Base-by-base conservation (phyloP, 2,329 filamentous ascomycete species). In the Ampelomyces quisqualis region DNA sequence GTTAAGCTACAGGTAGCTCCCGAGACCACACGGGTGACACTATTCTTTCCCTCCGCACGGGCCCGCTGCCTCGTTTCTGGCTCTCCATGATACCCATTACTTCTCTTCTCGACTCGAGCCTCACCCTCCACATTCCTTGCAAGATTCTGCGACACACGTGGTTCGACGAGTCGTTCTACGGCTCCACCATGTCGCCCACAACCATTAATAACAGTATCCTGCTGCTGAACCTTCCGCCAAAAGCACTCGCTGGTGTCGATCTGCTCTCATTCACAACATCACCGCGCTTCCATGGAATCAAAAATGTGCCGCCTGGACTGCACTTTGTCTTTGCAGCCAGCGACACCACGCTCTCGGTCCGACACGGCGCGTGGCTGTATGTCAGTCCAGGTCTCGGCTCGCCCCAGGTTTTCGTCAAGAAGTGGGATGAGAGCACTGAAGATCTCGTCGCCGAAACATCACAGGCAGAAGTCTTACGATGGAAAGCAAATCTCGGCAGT, bases 241-340 rank as follows among this genome's bases (percentile, higher is more conserved):
- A 70, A 33, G 72, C 76, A 1, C 65, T 77, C 10, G 76, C 77
- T 50, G 81, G 76, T 45, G 76, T 80, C 57, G 67, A 79, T 59
- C 51, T 78, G 34, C 73, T 84, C 34, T 80, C 80, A 31, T 84
- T 85, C 64, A 82, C 79, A 11, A 78, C 79, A 3, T 79, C 80
- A 8, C 70, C 78, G 8, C 76, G 77, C 37, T 84, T 85, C 63
- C 73, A 75, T 41, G 81, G 81, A 19, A 76, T 85, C 53, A 80
- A 77, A 47, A 74, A 79, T 49, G 55, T 85, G 3, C 78, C 80
- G 0, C 55, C 68, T 2, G 81, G 81, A 29, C 73, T 77, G 57
- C 81, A 84, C 57, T 83, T 84, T 50, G 64, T 82, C 13, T 85
- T 83, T 58, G 78, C 75, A 0, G 77, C 79, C 17, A 75, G 77